Conservation (phyloP, 495 filamentous ascomycete genomes). For the Neurospora tetrasperma region DNA sequence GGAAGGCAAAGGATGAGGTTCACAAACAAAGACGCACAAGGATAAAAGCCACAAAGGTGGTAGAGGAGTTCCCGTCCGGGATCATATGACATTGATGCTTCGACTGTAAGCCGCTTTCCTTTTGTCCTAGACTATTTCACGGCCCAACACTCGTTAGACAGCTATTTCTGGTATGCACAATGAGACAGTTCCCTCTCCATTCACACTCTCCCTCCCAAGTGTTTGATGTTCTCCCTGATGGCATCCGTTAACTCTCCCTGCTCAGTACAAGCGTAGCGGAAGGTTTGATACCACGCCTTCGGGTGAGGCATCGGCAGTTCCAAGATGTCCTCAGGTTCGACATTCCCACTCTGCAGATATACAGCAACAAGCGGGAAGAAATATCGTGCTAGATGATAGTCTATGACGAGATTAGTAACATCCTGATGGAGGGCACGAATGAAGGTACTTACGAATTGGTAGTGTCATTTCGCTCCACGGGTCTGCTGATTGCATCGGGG, state of each 20-base stretch:
- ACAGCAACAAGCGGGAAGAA: conserved; percentile 41
- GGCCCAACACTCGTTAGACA: neutral
- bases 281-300: conserved; percentile 39
- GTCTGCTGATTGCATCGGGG: neutral
- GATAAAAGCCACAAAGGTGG: neutral
- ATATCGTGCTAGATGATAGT: conserved; percentile 38
- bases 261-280: conserved; percentile 43
- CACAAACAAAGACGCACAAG: neutral
- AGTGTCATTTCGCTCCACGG: conserved; percentile 24
- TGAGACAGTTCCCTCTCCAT: conserved; percentile 1
- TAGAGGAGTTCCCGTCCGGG: neutral
- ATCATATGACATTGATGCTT: neutral
- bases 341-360: conserved; percentile 40
- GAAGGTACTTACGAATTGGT: conserved; percentile 36
- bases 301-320: conserved; percentile 48
- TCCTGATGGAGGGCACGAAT: neutral
- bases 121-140: neutral
- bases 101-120: neutral
- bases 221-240: conserved; percentile 41
- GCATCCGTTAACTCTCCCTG: conserved; percentile 33
- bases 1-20: neutral
- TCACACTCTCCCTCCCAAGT: conserved; percentile 40
- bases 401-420: conserved; percentile 18
- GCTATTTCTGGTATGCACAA: neutral
- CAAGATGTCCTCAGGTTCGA: conserved; percentile 39